Percentiles rank a stretch among this genome's conserved stretches.
These are phyloP conservation scores for Penicillium sp. DNA, from an alignment of 2,329 filamentous ascomycete genomes.

Conservation along the genomic window DNA sequence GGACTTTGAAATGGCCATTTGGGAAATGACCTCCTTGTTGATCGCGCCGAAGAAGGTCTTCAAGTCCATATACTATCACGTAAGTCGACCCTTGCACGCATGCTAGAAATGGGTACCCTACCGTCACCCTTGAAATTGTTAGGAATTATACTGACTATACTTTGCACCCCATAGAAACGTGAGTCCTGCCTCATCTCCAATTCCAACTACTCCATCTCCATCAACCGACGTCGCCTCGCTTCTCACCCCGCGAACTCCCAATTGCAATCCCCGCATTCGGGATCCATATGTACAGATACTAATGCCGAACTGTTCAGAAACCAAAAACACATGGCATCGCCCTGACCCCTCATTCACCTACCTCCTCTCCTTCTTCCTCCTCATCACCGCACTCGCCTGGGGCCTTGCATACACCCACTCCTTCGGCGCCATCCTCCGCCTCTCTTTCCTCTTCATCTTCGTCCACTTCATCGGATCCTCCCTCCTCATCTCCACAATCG, in stretches of 20 bases:
- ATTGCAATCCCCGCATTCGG: not conserved
- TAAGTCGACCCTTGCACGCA: constrained; percentile 40
- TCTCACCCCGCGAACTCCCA: not conserved
- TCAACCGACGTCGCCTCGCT: not conserved
- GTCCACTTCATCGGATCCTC: constrained; percentile 66
- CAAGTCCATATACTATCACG: constrained; percentile 71
- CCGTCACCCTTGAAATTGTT: not conserved
- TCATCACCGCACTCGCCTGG: constrained; percentile 60
- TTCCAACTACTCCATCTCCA: not conserved
- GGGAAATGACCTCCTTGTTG: constrained; percentile 71
- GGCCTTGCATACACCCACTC: constrained; percentile 58
- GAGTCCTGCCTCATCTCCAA: constrained; percentile 20
- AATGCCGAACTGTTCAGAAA: constrained; percentile 52
- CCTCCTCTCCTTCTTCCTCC: constrained; percentile 68
- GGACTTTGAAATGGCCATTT: constrained; percentile 74
- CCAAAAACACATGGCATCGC: constrained; percentile 71
- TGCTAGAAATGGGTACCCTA: not conserved
- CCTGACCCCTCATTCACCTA: constrained; percentile 72
- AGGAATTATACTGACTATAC: not conserved
- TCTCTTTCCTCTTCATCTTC: constrained; percentile 55
- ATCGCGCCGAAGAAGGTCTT: constrained; percentile 73
- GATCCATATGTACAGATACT: constrained; percentile 16
- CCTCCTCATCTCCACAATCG: constrained; percentile 62
- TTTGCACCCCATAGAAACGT: constrained; percentile 44
- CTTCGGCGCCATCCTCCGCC: constrained; percentile 51